A percentile compares a stretch with the other conserved stretches of the same genome.
Evolutionary conservation across 2,329 filamentous ascomycete species (phyloP).

Genomic region (Colletotrichum musicola): DNA sequence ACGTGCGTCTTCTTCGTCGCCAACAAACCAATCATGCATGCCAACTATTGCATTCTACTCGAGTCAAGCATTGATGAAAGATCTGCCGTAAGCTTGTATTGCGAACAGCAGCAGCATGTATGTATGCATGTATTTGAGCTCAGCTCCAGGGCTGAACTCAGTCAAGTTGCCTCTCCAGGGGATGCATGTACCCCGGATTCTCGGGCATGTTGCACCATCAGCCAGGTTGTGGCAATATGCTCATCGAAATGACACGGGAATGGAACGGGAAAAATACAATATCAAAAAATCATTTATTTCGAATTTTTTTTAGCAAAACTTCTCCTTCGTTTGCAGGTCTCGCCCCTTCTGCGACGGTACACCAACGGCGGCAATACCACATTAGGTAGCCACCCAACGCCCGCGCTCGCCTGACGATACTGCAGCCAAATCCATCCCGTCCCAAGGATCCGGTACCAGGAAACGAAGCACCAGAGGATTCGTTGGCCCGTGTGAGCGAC

Average conservation of each 20-base stretch:
- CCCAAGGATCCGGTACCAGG: slow-evolving; percentile 14
- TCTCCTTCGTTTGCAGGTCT: neutral
- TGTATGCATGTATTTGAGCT: too few species aligned
- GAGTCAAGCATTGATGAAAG: neutral
- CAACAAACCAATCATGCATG: too few species aligned
- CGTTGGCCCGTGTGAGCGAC: neutral
- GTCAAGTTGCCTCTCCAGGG: neutral
- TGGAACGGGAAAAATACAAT: neutral
- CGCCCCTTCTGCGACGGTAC: neutral
- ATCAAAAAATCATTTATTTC: neutral
- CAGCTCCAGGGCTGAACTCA: neutral
- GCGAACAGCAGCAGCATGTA: too few species aligned
- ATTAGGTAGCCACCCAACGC: neutral
- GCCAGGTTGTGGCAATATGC: neutral
- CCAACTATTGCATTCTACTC: too few species aligned
- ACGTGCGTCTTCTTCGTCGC: too few species aligned
- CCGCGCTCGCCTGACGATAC: neutral
- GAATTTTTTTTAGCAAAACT: neutral
- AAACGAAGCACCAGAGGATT: neutral
- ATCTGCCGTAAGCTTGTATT: slow-evolving; percentile 7
- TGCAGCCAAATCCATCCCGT: slow-evolving; percentile 3
- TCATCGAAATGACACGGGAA: neutral
- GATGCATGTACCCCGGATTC: slow-evolving; percentile 13
- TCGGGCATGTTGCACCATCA: slow-evolving; percentile 1
- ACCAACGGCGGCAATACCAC: slow-evolving; percentile 9